Evolutionary conservation across 2,329 filamentous ascomycete genomes (phyloP).

Genomic region (Xylariaceae sp.): DNA sequence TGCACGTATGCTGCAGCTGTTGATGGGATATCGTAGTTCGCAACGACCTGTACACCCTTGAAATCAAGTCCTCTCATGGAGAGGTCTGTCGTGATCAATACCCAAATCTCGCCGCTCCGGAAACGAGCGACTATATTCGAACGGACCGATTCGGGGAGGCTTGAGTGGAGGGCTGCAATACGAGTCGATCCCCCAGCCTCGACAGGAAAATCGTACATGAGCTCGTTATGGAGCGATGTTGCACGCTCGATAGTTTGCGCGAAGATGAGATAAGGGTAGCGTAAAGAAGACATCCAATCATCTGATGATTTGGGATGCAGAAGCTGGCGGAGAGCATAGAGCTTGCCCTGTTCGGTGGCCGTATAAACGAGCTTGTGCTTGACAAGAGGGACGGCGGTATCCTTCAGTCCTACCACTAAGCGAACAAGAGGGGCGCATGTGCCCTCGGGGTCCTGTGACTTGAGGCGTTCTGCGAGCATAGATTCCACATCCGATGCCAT

Average conservation of each 20-base stretch:
- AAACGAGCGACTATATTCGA: slow-evolving; percentile 84
- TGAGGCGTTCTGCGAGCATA: slow-evolving; percentile 65
- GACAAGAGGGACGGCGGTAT: slow-evolving; percentile 90
- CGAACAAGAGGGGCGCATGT: slow-evolving; percentile 60
- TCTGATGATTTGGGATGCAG: slow-evolving; percentile 65
- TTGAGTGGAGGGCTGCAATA: slow-evolving; percentile 86
- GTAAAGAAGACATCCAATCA: slow-evolving; percentile 57
- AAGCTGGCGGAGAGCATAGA: slow-evolving; percentile 85
- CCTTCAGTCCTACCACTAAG: slow-evolving; percentile 92
- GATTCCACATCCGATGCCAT: slow-evolving; percentile 92
- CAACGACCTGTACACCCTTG: slow-evolving; percentile 87
- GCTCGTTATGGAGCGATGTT: slow-evolving; percentile 78
- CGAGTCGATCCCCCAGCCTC: slow-evolving; percentile 80
- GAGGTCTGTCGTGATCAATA: slow-evolving; percentile 92
- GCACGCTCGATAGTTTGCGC: slow-evolving; percentile 94
- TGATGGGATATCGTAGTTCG: slow-evolving; percentile 97
- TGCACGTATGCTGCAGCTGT: slow-evolving; percentile 89
- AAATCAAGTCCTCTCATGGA: slow-evolving; percentile 92
- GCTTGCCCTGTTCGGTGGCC: slow-evolving; percentile 88
- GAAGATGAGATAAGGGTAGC: slow-evolving; percentile 91
- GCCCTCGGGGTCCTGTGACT: slow-evolving; percentile 43
- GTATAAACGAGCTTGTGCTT: slow-evolving; percentile 86
- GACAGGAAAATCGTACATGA: slow-evolving; percentile 89
- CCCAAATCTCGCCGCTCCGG: slow-evolving; percentile 89
- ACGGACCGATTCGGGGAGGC: slow-evolving; percentile 71